Conservation (phyloP, 345 rosid species). For the Bretschneidera sinensis region DNA sequence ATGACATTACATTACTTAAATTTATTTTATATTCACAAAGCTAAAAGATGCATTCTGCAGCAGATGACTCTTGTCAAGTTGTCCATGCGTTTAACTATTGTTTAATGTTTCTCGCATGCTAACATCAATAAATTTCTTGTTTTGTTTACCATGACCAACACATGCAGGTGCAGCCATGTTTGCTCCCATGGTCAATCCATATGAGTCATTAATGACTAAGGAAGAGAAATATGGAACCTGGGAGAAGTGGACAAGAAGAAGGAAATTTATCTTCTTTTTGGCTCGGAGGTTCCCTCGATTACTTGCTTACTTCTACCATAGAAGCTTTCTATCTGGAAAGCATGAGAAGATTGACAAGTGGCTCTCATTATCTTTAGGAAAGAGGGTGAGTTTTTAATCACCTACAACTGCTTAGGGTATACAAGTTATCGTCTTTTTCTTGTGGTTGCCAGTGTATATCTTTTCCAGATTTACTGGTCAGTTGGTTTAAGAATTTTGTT, state of each 20-base stretch:
- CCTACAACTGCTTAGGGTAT: not conserved
- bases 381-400: conserved; percentile 38
- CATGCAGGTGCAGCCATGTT: conserved; percentile 63
- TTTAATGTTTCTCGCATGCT: not conserved
- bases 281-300: conserved; percentile 53
- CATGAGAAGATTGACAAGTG: conserved; percentile 60
- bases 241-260: conserved; percentile 50
- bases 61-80: no score
- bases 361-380: conserved; percentile 54
- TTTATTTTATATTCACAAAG: no score
- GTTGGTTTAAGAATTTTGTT: not conserved
- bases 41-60: no score
- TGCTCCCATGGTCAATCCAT: conserved; percentile 72
- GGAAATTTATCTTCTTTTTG: conserved; percentile 56
- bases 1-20: no score
- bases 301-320: conserved; percentile 44
- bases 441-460: not conserved
- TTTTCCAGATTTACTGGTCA: not conserved
- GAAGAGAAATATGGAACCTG: conserved; percentile 45
- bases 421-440: no score
- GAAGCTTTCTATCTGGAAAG: conserved; percentile 59
- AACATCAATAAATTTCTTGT: not conserved
- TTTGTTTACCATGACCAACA: conserved; percentile 2
- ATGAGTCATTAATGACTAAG: conserved; percentile 53
- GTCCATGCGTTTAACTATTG: no score